Evolutionary conservation across 2,329 filamentous ascomycete species (phyloP).

Genomic region (Hypoxylon rubiginosum): DNA sequence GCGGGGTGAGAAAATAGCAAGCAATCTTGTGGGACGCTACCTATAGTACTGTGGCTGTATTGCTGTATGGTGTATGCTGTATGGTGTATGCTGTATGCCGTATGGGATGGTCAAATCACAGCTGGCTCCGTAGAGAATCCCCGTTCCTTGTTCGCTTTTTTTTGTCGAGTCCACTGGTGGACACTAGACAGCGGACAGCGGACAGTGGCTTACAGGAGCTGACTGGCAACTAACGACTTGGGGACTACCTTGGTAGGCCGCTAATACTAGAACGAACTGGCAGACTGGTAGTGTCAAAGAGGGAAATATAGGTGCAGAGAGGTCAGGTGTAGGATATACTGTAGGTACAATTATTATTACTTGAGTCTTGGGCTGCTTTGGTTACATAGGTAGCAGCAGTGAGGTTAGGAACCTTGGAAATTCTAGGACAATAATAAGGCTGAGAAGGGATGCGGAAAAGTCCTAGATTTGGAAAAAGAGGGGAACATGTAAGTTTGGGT

Average conservation of each 20-base stretch:
- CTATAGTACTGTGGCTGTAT: no score
- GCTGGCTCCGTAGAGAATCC: conserved; percentile 23
- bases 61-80: no score
- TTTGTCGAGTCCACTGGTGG: conserved; percentile 36
- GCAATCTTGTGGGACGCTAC: conserved; percentile 39
- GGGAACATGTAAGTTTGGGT: conserved; percentile 24
- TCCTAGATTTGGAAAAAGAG: conserved; percentile 39
- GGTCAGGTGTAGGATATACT: neutral
- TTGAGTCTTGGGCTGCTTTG: neutral
- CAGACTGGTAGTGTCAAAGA: conserved; percentile 19
- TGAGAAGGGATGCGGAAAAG: conserved; percentile 34
- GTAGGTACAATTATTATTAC: neutral
- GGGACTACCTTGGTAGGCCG: no score
- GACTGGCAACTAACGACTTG: conserved; percentile 37
- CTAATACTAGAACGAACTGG: no score
- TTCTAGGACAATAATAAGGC: conserved; percentile 40
- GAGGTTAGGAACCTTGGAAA: no score
- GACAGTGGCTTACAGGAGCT: conserved; percentile 43
- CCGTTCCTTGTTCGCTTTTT: conserved; percentile 35
- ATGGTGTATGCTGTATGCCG: no score
- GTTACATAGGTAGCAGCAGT: neutral
- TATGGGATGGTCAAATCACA: conserved; percentile 37
- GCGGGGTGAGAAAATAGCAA: conserved; percentile 46
- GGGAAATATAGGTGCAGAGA: conserved; percentile 2
- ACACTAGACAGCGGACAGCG: no score